Conservation (phyloP, 2,329 filamentous ascomycete genomes). For the Nannizziopsis arthrosporioides region DNA sequence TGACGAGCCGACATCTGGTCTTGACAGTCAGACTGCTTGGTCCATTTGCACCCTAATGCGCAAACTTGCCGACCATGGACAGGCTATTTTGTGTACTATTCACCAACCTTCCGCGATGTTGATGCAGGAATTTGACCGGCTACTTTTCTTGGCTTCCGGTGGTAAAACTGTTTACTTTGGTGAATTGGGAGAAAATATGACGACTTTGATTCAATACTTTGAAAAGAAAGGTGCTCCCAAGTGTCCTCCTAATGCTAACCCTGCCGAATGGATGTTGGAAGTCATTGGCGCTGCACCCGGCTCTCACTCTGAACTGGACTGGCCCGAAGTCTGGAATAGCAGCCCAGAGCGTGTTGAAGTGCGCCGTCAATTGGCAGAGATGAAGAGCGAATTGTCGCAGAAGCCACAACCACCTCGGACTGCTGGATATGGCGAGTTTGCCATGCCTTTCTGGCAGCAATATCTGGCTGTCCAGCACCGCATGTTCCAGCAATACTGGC, state of each 20-base stretch:
- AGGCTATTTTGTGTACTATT: conserved; percentile 89
- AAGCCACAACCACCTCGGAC: conserved; percentile 10
- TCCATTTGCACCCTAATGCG: conserved; percentile 78
- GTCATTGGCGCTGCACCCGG: conserved; percentile 49
- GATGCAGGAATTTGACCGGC: conserved; percentile 68
- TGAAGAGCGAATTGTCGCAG: conserved; percentile 38
- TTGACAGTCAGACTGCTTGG: conserved; percentile 89
- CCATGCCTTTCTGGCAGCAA: conserved; percentile 60
- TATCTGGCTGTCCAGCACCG: conserved; percentile 56
- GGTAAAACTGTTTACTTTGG: conserved; percentile 61
- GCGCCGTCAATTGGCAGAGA: conserved; percentile 33
- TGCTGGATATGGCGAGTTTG: conserved; percentile 52
- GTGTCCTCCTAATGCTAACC: conserved; percentile 54
- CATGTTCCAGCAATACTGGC: conserved; percentile 87
- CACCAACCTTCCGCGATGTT: conserved; percentile 94
- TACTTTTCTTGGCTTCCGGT: conserved; percentile 53
- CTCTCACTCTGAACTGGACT: conserved; percentile 44
- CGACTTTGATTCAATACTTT: conserved; percentile 52
- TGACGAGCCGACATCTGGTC: conserved; percentile 87
- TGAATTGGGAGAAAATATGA: conserved; percentile 50
- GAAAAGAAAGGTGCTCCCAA: conserved; percentile 52
- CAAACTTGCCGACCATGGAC: conserved; percentile 77
- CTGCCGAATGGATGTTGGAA: conserved; percentile 63
- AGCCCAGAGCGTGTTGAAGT: conserved; percentile 44
- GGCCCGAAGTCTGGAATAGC: conserved; percentile 43